A percentile compares a stretch with the other conserved stretches of the same genome.
Conservation (phyloP, 345 rosid genomes). For the Citrus maxima region DNA sequence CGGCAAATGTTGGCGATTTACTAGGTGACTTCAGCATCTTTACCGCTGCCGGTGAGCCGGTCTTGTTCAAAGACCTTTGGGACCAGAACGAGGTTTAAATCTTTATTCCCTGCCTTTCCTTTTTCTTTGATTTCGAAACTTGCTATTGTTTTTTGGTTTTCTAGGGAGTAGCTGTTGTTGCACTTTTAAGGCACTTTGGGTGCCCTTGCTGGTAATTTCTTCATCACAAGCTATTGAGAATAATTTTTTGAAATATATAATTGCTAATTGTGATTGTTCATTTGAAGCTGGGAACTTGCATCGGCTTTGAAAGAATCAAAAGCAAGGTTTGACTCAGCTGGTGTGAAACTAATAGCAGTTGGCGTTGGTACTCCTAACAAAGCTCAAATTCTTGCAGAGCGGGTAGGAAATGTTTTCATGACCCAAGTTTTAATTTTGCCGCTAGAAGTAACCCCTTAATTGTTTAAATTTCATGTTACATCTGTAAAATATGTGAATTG, state of each 20-base stretch:
- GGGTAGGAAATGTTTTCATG: constrained; percentile 33
- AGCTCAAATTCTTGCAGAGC: constrained; percentile 60
- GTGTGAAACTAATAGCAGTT: constrained; percentile 71
- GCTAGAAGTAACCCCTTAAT: background rate
- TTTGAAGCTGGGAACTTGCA: constrained; percentile 85
- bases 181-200: constrained; percentile 88
- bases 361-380: constrained; percentile 88
- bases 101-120: background rate
- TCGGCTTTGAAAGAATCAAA: constrained; percentile 60
- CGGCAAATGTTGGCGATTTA: constrained; percentile 33
- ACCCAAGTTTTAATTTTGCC: background rate
- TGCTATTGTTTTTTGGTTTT: background rate
- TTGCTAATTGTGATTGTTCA: background rate
- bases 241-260: background rate
- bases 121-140: background rate
- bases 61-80: constrained; percentile 74
- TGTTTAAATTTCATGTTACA: background rate
- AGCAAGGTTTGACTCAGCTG: constrained; percentile 69
- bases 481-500: background rate
- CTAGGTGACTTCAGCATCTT: constrained; percentile 63
- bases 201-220: constrained; percentile 73
- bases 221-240: background rate
- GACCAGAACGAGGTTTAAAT: constrained; percentile 67
- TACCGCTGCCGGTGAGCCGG: constrained; percentile 59
- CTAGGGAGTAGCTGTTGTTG: constrained; percentile 81